Percentiles rank a stretch among this genome's conserved stretches.
Evolutionary conservation across 495 filamentous ascomycete species (phyloP).

Genomic region (Hypoxylon lienhwacheense): DNA sequence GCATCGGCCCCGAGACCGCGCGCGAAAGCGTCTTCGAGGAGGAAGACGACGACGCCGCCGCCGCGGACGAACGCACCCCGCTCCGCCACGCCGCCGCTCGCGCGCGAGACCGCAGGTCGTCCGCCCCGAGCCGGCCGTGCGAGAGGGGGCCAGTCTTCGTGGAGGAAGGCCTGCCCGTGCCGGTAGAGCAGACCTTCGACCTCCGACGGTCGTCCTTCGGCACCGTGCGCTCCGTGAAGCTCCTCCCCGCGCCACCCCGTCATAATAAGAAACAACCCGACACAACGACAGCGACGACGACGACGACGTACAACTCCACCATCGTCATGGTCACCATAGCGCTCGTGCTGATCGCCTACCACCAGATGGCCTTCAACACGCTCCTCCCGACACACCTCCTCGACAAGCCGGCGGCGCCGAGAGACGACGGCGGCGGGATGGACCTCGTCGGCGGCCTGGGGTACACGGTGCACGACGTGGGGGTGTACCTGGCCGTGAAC

Average conservation of each 20-base stretch:
- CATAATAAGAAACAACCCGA: slow-evolving; percentile 2
- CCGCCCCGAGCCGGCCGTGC: slow-evolving; percentile 10
- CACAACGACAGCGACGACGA: no score
- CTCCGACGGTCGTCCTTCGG: slow-evolving; percentile 38
- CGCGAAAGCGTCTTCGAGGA: slow-evolving; percentile 22
- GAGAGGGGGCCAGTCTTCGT: slow-evolving; percentile 27
- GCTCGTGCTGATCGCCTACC: slow-evolving; percentile 36
- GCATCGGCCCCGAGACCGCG: background rate
- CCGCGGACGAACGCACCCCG: slow-evolving; percentile 32
- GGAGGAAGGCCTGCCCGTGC: slow-evolving; percentile 32
- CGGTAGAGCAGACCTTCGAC: slow-evolving; percentile 38
- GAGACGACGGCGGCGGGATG: slow-evolving; percentile 25
- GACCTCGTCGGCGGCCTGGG: slow-evolving; percentile 60
- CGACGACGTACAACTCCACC: slow-evolving; percentile 38
- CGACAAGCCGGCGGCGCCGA: slow-evolving; percentile 24
- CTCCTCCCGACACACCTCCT: slow-evolving; percentile 37
- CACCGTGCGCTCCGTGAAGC: slow-evolving; percentile 33
- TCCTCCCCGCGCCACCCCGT: slow-evolving; percentile 4
- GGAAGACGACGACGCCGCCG: slow-evolving; percentile 10
- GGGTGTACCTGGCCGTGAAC: slow-evolving; percentile 68
- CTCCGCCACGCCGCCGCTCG: slow-evolving; percentile 18
- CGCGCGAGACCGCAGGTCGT: background rate
- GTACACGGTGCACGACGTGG: slow-evolving; percentile 64
- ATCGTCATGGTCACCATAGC: slow-evolving; percentile 38
- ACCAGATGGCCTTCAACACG: slow-evolving; percentile 41